Evolutionary conservation across 2,329 filamentous ascomycete genomes (phyloP).

Genomic region (Chrysosporium queenslandicum): DNA sequence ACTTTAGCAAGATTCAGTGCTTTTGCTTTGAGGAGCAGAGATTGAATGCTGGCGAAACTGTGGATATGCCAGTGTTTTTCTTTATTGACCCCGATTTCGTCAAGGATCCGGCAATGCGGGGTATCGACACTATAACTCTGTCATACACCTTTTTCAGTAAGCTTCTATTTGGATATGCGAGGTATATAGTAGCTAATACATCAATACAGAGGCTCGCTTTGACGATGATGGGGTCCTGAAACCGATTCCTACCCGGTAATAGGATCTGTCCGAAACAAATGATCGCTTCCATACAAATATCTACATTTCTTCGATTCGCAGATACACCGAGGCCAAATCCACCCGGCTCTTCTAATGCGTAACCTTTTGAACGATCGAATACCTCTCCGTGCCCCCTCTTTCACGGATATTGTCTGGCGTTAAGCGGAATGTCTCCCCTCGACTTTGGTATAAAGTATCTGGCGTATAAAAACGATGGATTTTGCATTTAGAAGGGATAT

Average conservation of each 20-base stretch:
- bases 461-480: slow-evolving; percentile 3
- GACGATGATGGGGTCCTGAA: slow-evolving; percentile 66
- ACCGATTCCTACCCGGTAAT: slow-evolving; percentile 37
- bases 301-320: background rate
- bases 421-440: background rate
- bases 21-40: slow-evolving; percentile 98
- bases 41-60: slow-evolving; percentile 86
- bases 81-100: slow-evolving; percentile 95
- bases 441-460: background rate
- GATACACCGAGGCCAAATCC: background rate
- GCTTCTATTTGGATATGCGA: slow-evolving; percentile 29
- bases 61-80: slow-evolving; percentile 99
- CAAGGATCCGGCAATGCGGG: slow-evolving; percentile 84
- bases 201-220: slow-evolving; percentile 61
- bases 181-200: background rate
- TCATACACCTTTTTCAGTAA: slow-evolving; percentile 98
- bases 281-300: background rate
- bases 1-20: slow-evolving; percentile 99
- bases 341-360: background rate
- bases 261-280: background rate
- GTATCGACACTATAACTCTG: slow-evolving; percentile 87
- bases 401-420: background rate
- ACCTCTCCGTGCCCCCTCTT: background rate
- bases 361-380: background rate
- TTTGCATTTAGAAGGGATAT: background rate